Base-by-base conservation (phyloP, 2,329 filamentous ascomycete species). In the Stemphylium lycopersici region DNA sequence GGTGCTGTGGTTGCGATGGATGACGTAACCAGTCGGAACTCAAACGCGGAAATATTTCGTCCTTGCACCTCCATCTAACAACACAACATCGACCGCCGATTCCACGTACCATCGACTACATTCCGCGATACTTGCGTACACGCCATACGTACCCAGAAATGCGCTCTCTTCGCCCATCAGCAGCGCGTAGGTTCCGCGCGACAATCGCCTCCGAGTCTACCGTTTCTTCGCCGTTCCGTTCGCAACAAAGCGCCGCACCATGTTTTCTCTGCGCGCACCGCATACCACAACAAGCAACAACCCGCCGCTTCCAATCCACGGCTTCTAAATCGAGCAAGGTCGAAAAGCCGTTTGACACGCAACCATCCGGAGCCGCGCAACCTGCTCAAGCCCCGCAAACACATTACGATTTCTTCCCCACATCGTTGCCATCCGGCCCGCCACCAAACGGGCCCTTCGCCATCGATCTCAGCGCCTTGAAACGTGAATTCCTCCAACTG, bases 381-480 rank as follows among this genome's bases (percentile, higher is more conserved):
- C 20, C 58, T 13, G 24, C 48, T 2, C 39, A 56, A 24, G 44
- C 41, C 1, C 56, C 11, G 4, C 65, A 77, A 61, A 91, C 88
- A 49, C 86, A 93, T 81, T 98, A 97, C 83, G 85, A 88, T 51
- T 86, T 98, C 77, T 99, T 99, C 81, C 92, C 93, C 1, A 73
- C 83, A 29, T 90, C 92, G 3, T 83, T 97, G 3, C 85, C 92
- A 0, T 48, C 75, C 1, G 93, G 93, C 2, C 90, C 91, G 0
- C 95, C 95, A 0, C 93, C 93, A 0, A 49, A 70, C 0, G 89
- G 92, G 0, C 82, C 87, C 54, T 99, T 98, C 81, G 76, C 80
- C 12, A 85, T 98, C 69, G 83, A 96, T 72, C 72, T 84, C 11
- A 80, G 83, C 52, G 80, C 84, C 13, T 84, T 98, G 16, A 90